Percentiles rank a stretch among this genome's conserved stretches.
Evolutionary conservation across 495 filamentous ascomycete genomes (phyloP).

Genomic region (Penicillium verhagenii): DNA sequence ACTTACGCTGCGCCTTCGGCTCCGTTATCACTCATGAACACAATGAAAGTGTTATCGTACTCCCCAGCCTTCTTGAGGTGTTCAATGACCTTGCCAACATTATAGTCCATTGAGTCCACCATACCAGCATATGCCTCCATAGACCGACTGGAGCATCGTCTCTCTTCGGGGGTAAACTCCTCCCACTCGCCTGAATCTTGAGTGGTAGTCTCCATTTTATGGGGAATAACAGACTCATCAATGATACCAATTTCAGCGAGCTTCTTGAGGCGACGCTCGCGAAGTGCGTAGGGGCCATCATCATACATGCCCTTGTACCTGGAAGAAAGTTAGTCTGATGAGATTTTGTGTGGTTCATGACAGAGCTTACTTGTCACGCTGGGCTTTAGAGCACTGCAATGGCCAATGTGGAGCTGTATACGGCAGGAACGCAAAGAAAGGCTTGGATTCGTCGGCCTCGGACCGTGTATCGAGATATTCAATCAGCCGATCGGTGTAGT

Average conservation of each 20-base stretch:
- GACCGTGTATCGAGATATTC: slow-evolving; percentile 39
- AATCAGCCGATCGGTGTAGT: slow-evolving; percentile 34
- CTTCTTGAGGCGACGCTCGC: slow-evolving; percentile 27
- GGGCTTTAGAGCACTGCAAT: slow-evolving; percentile 33
- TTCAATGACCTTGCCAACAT: slow-evolving; percentile 47
- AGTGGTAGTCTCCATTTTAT: slow-evolving; percentile 17
- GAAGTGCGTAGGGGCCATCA: slow-evolving; percentile 37
- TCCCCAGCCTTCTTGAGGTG: slow-evolving; percentile 49
- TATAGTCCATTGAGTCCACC: slow-evolving; percentile 51
- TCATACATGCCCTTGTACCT: slow-evolving; percentile 42
- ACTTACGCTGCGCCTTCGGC: slow-evolving; percentile 42
- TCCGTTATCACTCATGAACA: slow-evolving; percentile 56
- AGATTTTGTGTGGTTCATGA: neutral
- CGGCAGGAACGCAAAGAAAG: slow-evolving; percentile 41
- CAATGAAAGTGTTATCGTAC: slow-evolving; percentile 52
- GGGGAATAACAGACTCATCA: slow-evolving; percentile 31
- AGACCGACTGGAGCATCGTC: slow-evolving; percentile 37
- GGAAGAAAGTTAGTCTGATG: neutral
- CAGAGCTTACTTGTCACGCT: slow-evolving; percentile 17
- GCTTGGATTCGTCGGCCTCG: slow-evolving; percentile 29
- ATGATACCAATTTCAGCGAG: slow-evolving; percentile 40
- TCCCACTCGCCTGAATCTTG: slow-evolving; percentile 31
- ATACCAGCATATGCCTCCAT: slow-evolving; percentile 56
- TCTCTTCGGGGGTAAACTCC: slow-evolving; percentile 38
- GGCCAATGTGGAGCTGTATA: slow-evolving; percentile 46